Evolutionary conservation across 2,329 filamentous ascomycete genomes (phyloP).

Genomic region (Penicillium frequentans): DNA sequence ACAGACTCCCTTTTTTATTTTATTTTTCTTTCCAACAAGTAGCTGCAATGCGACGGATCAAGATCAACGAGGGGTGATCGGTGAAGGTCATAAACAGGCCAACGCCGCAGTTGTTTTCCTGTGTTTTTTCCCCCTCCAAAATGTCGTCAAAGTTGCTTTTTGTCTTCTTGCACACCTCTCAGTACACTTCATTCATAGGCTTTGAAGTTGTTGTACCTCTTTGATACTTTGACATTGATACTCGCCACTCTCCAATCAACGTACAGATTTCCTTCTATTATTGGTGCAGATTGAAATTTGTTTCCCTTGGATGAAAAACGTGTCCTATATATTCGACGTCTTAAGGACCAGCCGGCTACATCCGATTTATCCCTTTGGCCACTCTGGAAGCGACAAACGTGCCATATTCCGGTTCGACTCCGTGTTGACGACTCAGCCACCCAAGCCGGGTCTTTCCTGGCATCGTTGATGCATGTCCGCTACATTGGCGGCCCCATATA

Average conservation of each 20-base stretch:
- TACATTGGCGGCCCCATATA: slow-evolving; percentile 74
- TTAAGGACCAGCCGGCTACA: slow-evolving; percentile 11
- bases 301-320: background rate
- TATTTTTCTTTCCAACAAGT: background rate
- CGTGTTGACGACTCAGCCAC: slow-evolving; percentile 47
- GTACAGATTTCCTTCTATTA: background rate
- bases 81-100: slow-evolving; percentile 13
- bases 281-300: slow-evolving; percentile 3
- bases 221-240: slow-evolving; percentile 3
- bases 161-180: background rate
- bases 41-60: slow-evolving; percentile 7
- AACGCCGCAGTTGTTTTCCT: background rate
- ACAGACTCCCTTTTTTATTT: background rate
- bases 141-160: background rate
- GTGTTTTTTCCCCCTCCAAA: background rate
- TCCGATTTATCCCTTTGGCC: background rate
- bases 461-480: slow-evolving; percentile 69
- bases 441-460: slow-evolving; percentile 69
- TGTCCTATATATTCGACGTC: slow-evolving; percentile 1
- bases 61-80: background rate
- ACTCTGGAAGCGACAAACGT: background rate
- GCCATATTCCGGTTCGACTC: background rate
- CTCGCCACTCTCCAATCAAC: background rate
- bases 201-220: slow-evolving; percentile 1
- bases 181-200: slow-evolving; percentile 1